phyloP scores from a whole-genome alignment of 2,329 filamentous ascomycete species.

The Ophiocordyceps camponoti-saundersi region DNA sequence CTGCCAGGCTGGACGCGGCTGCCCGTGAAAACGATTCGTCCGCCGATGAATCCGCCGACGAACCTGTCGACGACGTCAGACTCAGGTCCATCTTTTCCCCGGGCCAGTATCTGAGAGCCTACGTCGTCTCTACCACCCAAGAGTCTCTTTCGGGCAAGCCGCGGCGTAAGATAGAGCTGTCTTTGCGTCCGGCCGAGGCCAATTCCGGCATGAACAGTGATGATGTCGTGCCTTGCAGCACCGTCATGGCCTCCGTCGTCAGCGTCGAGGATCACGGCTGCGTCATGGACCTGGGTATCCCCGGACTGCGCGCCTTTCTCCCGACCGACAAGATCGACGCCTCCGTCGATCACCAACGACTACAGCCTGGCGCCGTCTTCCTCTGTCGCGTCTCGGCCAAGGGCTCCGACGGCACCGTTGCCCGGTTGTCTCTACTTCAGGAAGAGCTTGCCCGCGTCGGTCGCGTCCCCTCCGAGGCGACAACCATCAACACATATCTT shows the following conservation, averaged over 20 bases:
- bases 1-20: constrained; percentile 55
- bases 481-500: constrained; percentile 76
- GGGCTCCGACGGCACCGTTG: constrained; percentile 61
- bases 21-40: constrained; percentile 30
- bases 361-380: constrained; percentile 73
- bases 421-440: constrained; percentile 66
- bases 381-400: constrained; percentile 67
- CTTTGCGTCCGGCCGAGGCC: constrained; percentile 59
- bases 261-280: constrained; percentile 95
- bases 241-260: constrained; percentile 70
- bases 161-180: constrained; percentile 75
- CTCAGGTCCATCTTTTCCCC: constrained; percentile 59
- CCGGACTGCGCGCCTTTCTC: constrained; percentile 65
- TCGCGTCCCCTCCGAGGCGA: constrained; percentile 54
- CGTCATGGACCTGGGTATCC: constrained; percentile 78
- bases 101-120: constrained; percentile 78
- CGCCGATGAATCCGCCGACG: neutral
- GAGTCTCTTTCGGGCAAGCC: constrained; percentile 43
- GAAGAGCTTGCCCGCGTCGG: constrained; percentile 51
- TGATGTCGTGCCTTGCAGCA: constrained; percentile 58
- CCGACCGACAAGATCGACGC: constrained; percentile 65
- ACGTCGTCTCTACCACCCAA: constrained; percentile 63
- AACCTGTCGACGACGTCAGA: constrained; percentile 42
- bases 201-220: constrained; percentile 60
- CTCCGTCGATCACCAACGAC: constrained; percentile 42